These are phyloP conservation scores for Anisogramma anomala DNA, from an alignment of 2,329 filamentous ascomycete genomes.

Conservation along the genomic window DNA sequence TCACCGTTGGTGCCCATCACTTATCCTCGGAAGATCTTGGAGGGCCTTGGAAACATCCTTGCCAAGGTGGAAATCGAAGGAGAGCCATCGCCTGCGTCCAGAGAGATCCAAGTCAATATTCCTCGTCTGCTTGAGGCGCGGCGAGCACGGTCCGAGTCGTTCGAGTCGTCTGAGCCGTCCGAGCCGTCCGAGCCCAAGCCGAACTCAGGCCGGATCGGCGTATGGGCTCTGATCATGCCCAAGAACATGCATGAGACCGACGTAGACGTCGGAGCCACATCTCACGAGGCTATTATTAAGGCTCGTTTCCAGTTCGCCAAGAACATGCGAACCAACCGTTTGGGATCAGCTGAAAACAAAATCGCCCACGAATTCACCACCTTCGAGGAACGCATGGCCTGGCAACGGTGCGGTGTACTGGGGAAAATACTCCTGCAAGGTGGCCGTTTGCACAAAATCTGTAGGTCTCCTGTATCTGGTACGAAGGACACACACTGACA, in stretches of 20 bases:
- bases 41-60: constrained; percentile 69
- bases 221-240: constrained; percentile 64
- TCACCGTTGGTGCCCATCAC: constrained; percentile 51
- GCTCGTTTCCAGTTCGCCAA: neutral
- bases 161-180: too few species aligned
- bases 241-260: constrained; percentile 4
- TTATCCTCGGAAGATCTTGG: constrained; percentile 46
- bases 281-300: neutral
- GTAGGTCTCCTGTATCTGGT: constrained; percentile 23
- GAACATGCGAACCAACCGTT: neutral
- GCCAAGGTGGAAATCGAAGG: constrained; percentile 45
- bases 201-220: constrained; percentile 37
- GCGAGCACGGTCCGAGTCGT: constrained; percentile 17
- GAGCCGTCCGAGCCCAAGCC: constrained; percentile 18
- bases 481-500: neutral
- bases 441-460: constrained; percentile 33
- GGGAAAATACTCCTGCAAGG: constrained; percentile 2
- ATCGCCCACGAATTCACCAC: constrained; percentile 7
- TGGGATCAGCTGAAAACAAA: constrained; percentile 2
- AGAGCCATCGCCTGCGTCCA: constrained; percentile 48
- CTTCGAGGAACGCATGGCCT: constrained; percentile 1
- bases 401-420: neutral
- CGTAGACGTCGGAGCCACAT: neutral
- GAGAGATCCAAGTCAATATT: constrained; percentile 58
- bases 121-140: constrained; percentile 41